These are phyloP conservation scores for Smittium culicis DNA, from an alignment of 371 early-diverging fungal genomes.

Conservation along the genomic window DNA sequence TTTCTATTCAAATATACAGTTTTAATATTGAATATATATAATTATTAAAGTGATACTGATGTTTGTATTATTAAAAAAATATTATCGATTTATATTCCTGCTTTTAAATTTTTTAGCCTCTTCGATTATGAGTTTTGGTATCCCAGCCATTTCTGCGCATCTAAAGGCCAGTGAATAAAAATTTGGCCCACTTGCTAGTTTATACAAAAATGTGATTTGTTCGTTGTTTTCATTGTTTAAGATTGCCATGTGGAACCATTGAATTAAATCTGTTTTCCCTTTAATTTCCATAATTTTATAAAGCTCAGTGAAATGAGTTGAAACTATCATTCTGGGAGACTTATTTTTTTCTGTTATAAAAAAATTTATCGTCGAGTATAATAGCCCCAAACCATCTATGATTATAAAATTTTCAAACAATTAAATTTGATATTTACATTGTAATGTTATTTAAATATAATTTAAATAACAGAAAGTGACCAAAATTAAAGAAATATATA, in stretches of 20 bases:
- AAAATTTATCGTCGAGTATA: not conserved
- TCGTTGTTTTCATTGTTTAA: not conserved
- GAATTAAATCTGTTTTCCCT: not conserved
- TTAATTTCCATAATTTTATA: not conserved
- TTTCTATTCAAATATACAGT: no score
- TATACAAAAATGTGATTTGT: constrained; percentile 1
- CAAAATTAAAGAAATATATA: not conserved
- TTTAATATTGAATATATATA: no score
- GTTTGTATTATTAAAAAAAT: no score
- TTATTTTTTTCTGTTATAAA: not conserved
- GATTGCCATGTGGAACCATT: not conserved
- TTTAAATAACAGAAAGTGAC: constrained; percentile 5
- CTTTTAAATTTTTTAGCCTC: not conserved
- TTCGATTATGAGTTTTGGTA: not conserved
- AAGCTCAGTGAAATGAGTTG: constrained; percentile 10
- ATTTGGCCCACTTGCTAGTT: not conserved
- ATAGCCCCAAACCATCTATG: constrained; percentile 11
- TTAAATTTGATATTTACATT: not conserved
- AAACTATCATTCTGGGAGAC: constrained; percentile 2
- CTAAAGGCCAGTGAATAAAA: not conserved
- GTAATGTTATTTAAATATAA: not conserved
- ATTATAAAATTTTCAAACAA: not conserved
- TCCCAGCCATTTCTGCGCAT: constrained; percentile 7
- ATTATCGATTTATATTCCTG: no score
- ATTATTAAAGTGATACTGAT: no score